These are phyloP conservation scores for Nitzschia sp. DNA, from an alignment of 108 stramenopile species.

Conservation along the genomic window DNA sequence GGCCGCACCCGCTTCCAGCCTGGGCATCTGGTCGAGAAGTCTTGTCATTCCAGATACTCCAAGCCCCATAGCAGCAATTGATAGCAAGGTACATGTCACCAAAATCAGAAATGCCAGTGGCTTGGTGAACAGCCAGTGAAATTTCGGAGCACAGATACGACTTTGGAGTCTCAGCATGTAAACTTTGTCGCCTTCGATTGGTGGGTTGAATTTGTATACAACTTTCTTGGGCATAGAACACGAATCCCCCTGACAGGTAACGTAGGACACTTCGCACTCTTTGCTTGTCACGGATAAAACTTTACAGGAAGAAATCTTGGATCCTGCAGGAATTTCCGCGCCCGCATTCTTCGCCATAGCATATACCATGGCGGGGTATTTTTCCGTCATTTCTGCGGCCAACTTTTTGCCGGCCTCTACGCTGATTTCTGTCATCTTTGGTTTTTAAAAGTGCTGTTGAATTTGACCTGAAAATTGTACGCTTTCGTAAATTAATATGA, in stretches of 20 bases:
- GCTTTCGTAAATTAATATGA: too few relatives aligned
- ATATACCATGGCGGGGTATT: slow-evolving; percentile 12
- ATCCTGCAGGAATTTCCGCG: slow-evolving; percentile 14
- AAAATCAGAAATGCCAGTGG: slow-evolving; percentile 34
- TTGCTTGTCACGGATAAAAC: slow-evolving; percentile 18
- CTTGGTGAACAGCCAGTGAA: slow-evolving; percentile 37
- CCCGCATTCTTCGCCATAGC: slow-evolving; percentile 15
- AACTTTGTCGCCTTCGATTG: slow-evolving; percentile 15
- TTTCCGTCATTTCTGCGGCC: slow-evolving; percentile 10
- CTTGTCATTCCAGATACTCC: slow-evolving; percentile 24
- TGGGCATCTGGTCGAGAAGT: slow-evolving; percentile 1
- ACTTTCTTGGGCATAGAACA: slow-evolving; percentile 28
- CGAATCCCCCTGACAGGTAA: slow-evolving; percentile 32
- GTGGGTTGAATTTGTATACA: slow-evolving; percentile 31
- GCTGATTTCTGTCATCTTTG: slow-evolving; percentile 10
- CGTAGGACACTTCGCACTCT: slow-evolving; percentile 30
- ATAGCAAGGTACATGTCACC: slow-evolving; percentile 15
- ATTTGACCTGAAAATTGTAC: too few relatives aligned
- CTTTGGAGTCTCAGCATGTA: slow-evolving; percentile 23
- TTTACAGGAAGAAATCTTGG: slow-evolving; percentile 21
- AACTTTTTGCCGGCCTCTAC: slow-evolving; percentile 1
- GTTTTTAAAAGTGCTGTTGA: too few relatives aligned
- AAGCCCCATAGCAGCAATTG: slow-evolving; percentile 17
- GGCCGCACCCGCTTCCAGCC: slow-evolving; percentile 3
- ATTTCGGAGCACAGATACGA: slow-evolving; percentile 32